These are phyloP conservation scores for Nyctanthes arbortristis DNA, from an alignment of 257 asterid genomes.

Conservation along the genomic window DNA sequence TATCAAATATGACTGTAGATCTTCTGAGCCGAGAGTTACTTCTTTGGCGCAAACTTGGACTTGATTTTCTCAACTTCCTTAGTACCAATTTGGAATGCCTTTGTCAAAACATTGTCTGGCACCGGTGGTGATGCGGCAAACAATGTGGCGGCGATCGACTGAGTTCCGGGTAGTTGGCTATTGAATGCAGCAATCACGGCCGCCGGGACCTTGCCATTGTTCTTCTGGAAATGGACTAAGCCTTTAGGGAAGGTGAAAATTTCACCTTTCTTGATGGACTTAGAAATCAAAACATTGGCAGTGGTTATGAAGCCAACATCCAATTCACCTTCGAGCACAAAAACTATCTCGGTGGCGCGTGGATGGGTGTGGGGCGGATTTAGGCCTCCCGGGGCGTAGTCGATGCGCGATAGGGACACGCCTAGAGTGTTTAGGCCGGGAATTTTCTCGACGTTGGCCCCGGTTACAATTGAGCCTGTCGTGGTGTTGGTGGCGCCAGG, in stretches of 20 bases:
- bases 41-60: constrained; percentile 65
- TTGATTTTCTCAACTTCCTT: constrained; percentile 68
- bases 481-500: constrained; percentile 76
- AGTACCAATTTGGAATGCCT: constrained; percentile 61
- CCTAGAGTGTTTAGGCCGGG: constrained; percentile 93
- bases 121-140: constrained; percentile 64
- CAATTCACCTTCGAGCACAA: constrained; percentile 68
- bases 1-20: not conserved
- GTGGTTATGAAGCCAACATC: constrained; percentile 88
- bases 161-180: constrained; percentile 83
- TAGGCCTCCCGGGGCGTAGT: constrained; percentile 75
- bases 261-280: constrained; percentile 62
- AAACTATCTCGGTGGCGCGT: constrained; percentile 80
- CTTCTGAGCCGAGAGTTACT: constrained; percentile 9
- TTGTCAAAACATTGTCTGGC: constrained; percentile 67
- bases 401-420: constrained; percentile 71
- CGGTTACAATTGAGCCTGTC: constrained; percentile 57
- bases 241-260: constrained; percentile 68
- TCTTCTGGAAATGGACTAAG: constrained; percentile 83
- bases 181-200: constrained; percentile 70
- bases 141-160: constrained; percentile 60
- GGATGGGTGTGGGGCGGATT: constrained; percentile 94
- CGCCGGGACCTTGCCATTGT: constrained; percentile 55
- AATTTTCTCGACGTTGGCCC: constrained; percentile 56
- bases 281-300: constrained; percentile 57